A percentile compares a stretch with the other conserved stretches of the same genome.
Conservation (phyloP, 805 yeast genomes). For the Pichia paraexigua region DNA sequence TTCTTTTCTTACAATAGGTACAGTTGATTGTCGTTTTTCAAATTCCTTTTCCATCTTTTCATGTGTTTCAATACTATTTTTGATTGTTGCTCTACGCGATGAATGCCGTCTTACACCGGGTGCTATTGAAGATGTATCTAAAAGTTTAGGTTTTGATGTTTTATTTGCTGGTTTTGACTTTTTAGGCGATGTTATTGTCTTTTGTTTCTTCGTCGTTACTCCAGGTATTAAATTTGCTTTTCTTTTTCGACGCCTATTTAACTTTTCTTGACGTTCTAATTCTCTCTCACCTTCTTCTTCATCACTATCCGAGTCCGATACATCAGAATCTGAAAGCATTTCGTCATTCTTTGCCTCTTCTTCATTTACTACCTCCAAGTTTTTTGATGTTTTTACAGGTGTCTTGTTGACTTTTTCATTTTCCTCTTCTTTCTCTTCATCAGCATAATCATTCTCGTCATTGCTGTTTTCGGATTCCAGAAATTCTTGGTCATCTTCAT, state of each 20-base stretch:
- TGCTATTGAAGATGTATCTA: conserved; percentile 18
- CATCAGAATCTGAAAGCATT: conserved; percentile 48
- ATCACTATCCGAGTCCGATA: conserved; percentile 43
- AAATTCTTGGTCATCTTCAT: conserved; percentile 47
- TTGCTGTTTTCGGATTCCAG: conserved; percentile 24
- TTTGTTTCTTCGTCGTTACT: conserved; percentile 12
- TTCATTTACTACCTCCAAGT: not conserved
- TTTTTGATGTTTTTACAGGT: conserved; percentile 8
- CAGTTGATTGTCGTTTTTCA: conserved; percentile 34
- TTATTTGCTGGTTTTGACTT: not conserved
- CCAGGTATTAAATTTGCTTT: conserved; percentile 31
- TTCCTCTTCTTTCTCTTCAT: conserved; percentile 21
- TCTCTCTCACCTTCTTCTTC: conserved; percentile 44
- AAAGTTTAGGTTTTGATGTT: not conserved
- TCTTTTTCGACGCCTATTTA: conserved; percentile 33
- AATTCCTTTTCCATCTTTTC: conserved; percentile 65
- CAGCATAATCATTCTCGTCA: conserved; percentile 22
- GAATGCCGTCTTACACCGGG: conserved; percentile 58
- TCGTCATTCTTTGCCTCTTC: conserved; percentile 21
- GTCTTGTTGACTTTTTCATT: conserved; percentile 15
- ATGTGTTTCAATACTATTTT: conserved; percentile 68
- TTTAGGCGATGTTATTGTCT: conserved; percentile 1
- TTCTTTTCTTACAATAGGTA: conserved; percentile 28
- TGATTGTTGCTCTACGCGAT: conserved; percentile 67
- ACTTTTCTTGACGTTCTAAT: conserved; percentile 26